Evolutionary conservation across 805 yeast species (phyloP).

Genomic region (Sungouiozyma intestinalis): DNA sequence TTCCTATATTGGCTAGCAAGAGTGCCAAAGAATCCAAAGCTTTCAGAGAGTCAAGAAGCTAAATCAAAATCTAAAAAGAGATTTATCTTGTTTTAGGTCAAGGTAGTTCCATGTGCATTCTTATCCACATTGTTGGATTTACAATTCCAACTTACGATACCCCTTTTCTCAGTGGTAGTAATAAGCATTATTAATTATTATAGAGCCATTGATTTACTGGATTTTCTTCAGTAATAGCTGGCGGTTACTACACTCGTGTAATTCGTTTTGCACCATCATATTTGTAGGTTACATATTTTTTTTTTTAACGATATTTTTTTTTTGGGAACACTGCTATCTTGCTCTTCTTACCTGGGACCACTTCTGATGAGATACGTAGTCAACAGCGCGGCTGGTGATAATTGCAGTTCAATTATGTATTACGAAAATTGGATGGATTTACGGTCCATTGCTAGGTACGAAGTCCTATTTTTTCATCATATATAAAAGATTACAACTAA

Average conservation of each 20-base stretch:
- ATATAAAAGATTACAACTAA: not conserved
- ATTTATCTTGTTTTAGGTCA: not conserved
- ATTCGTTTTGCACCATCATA: not conserved
- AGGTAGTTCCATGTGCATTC: not conserved
- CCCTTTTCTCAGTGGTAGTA: not conserved
- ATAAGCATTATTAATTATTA: too few species aligned
- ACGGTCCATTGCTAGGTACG: not conserved
- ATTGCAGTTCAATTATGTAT: too few species aligned
- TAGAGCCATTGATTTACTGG: not conserved
- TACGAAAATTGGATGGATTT: too few species aligned
- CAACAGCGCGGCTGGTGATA: too few species aligned
- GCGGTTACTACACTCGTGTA: not conserved
- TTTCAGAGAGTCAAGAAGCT: conserved; percentile 5
- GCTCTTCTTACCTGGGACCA: too few species aligned
- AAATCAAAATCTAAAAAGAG: not conserved
- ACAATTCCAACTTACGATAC: too few species aligned
- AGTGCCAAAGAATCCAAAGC: conserved; percentile 48
- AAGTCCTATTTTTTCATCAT: not conserved
- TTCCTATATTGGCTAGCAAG: conserved; percentile 55
- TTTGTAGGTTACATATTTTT: not conserved
- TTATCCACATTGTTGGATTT: too few species aligned
- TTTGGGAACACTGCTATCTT: not conserved
- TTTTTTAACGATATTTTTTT: too few species aligned
- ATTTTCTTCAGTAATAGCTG: not conserved
- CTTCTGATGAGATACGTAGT: too few species aligned